These are phyloP conservation scores for Cantharellus anzutake DNA, from an alignment of 768 basidiomycete species.

Conservation along the genomic window DNA sequence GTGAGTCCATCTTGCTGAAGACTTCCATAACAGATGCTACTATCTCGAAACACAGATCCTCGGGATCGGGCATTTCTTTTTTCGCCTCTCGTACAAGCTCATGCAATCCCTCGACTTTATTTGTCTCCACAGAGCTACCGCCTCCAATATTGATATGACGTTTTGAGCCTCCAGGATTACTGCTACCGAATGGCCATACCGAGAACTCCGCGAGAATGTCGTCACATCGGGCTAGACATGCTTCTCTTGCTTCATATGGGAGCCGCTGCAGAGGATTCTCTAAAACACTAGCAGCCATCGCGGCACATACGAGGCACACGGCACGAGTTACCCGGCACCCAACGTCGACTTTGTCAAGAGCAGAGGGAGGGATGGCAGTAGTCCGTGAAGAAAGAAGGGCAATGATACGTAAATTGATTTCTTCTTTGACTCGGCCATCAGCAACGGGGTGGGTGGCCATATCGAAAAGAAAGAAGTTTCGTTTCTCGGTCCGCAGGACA, in stretches of 20 bases:
- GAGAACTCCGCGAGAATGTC: slow-evolving; percentile 86
- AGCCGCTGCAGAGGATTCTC: slow-evolving; percentile 85
- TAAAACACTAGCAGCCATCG: slow-evolving; percentile 86
- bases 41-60: slow-evolving; percentile 78
- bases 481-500: slow-evolving; percentile 94
- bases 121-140: slow-evolving; percentile 17
- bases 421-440: slow-evolving; percentile 78
- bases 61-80: slow-evolving; percentile 42
- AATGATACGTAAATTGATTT: slow-evolving; percentile 56
- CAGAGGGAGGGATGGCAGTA: slow-evolving; percentile 52
- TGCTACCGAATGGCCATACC: slow-evolving; percentile 62
- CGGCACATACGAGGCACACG: slow-evolving; percentile 74
- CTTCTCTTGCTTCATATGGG: slow-evolving; percentile 84
- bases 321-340: slow-evolving; percentile 67
- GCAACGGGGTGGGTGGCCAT: slow-evolving; percentile 99
- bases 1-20: slow-evolving; percentile 76
- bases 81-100: slow-evolving; percentile 57
- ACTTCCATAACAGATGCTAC: slow-evolving; percentile 88
- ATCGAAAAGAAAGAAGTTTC: slow-evolving; percentile 96
- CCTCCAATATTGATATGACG: slow-evolving; percentile 22
- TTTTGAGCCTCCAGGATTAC: slow-evolving; percentile 13
- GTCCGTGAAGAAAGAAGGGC: slow-evolving; percentile 69
- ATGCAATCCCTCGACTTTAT: slow-evolving; percentile 45
- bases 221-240: slow-evolving; percentile 82
- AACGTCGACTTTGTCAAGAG: slow-evolving; percentile 49